phyloP scores from a whole-genome alignment of 352 stramenopile genomes.

The Aphanomyces astaci region DNA sequence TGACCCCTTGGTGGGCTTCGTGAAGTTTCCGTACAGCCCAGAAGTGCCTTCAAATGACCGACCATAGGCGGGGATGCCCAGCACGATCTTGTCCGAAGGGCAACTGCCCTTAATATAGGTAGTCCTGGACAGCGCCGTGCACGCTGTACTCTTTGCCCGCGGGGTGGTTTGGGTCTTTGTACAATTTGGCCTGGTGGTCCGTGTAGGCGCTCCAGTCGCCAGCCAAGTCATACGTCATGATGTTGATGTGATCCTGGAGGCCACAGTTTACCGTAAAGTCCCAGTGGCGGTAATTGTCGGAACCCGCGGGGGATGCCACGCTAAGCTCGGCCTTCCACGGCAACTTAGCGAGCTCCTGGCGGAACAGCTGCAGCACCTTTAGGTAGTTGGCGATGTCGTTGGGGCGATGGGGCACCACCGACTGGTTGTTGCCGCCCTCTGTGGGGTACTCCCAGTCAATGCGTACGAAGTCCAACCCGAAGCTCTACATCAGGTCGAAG shows the following conservation, averaged over 20 bases:
- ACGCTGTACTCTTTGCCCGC: no score
- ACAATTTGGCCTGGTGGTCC: constrained; percentile 1
- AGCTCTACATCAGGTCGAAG: background rate
- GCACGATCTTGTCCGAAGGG: no score
- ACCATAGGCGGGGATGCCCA: no score
- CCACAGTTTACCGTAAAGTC: background rate
- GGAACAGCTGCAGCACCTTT: background rate
- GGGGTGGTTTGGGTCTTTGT: background rate
- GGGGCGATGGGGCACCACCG: background rate
- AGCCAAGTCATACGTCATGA: constrained; percentile 1
- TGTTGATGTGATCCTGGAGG: background rate
- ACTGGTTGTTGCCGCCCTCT: no score
- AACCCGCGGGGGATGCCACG: background rate
- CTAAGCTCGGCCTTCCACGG: constrained; percentile 3
- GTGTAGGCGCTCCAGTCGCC: background rate
- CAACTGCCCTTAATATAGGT: no score
- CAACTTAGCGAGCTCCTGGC: background rate
- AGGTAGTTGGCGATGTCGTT: background rate
- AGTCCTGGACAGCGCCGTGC: no score
- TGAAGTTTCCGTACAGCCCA: no score
- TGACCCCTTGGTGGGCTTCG: no score
- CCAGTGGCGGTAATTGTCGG: constrained; percentile 5
- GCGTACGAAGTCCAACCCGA: background rate
- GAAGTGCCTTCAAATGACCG: no score
- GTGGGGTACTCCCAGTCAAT: constrained; percentile 18